These are phyloP conservation scores for Colletotrichum aenigma DNA, from an alignment of 2,329 filamentous ascomycete genomes.

Conservation along the genomic window DNA sequence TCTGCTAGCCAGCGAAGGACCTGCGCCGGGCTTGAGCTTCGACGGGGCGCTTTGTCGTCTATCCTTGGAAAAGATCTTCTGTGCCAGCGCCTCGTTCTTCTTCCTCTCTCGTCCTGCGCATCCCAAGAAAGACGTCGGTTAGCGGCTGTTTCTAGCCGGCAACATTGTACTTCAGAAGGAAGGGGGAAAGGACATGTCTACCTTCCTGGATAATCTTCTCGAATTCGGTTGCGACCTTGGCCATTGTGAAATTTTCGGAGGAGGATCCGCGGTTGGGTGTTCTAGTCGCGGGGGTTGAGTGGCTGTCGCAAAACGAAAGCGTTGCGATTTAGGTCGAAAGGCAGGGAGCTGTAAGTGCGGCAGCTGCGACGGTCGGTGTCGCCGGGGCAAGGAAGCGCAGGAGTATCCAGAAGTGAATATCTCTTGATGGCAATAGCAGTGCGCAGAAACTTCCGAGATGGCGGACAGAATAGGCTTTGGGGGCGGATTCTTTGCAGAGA, in stretches of 20 bases:
- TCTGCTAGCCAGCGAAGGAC: slow-evolving; percentile 70
- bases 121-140: neutral
- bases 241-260: slow-evolving; percentile 34
- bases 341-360: neutral
- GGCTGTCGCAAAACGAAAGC: neutral
- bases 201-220: slow-evolving; percentile 61
- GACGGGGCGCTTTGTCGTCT: slow-evolving; percentile 62
- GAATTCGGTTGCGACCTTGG: slow-evolving; percentile 52
- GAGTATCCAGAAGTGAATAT: neutral
- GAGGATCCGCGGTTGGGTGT: neutral
- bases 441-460: neutral
- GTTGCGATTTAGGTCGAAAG: neutral
- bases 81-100: slow-evolving; percentile 73
- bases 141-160: neutral
- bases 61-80: slow-evolving; percentile 70
- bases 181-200: slow-evolving; percentile 28
- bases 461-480: neutral
- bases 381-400: neutral
- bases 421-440: neutral
- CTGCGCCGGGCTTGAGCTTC: slow-evolving; percentile 47
- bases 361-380: neutral
- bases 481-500: neutral
- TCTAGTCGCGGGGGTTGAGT: neutral
- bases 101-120: slow-evolving; percentile 67
- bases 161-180: neutral